These are phyloP conservation scores for Bacidia rubella DNA, from an alignment of 495 filamentous ascomycete genomes.

Conservation along the genomic window DNA sequence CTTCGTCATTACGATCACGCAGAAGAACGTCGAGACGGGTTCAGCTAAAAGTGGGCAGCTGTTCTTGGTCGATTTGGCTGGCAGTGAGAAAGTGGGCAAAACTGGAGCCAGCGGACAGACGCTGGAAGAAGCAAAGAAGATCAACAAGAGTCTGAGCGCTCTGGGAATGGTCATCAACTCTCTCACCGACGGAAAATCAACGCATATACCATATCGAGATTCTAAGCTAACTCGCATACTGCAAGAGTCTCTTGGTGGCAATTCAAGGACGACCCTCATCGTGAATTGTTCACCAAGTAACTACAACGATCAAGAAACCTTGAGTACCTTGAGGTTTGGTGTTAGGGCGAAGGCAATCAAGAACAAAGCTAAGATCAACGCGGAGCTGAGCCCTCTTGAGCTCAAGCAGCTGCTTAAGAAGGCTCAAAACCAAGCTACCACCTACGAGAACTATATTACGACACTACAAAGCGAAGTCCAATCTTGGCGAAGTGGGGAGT, in stretches of 20 bases:
- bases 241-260: slow-evolving; percentile 92
- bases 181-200: slow-evolving; percentile 95
- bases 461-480: slow-evolving; percentile 76
- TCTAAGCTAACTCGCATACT: slow-evolving; percentile 95
- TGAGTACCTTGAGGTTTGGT: slow-evolving; percentile 89
- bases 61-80: slow-evolving; percentile 93
- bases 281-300: slow-evolving; percentile 98
- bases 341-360: slow-evolving; percentile 97
- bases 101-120: slow-evolving; percentile 96
- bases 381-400: slow-evolving; percentile 87
- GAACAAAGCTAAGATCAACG: slow-evolving; percentile 99
- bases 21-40: slow-evolving; percentile 96
- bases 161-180: slow-evolving; percentile 98
- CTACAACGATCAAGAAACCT: slow-evolving; percentile 93
- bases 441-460: slow-evolving; percentile 71
- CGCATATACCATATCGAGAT: slow-evolving; percentile 91
- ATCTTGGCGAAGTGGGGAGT: slow-evolving; percentile 75
- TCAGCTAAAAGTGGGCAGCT: slow-evolving; percentile 93
- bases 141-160: slow-evolving; percentile 97
- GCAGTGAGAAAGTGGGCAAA: slow-evolving; percentile 97
- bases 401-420: slow-evolving; percentile 85
- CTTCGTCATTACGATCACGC: slow-evolving; percentile 90
- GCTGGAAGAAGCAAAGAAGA: slow-evolving; percentile 97
- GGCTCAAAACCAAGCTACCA: slow-evolving; percentile 77
- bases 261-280: slow-evolving; percentile 91